phyloP scores from a whole-genome alignment of 768 basidiomycete species.

The Leucogyrophana mollusca region DNA sequence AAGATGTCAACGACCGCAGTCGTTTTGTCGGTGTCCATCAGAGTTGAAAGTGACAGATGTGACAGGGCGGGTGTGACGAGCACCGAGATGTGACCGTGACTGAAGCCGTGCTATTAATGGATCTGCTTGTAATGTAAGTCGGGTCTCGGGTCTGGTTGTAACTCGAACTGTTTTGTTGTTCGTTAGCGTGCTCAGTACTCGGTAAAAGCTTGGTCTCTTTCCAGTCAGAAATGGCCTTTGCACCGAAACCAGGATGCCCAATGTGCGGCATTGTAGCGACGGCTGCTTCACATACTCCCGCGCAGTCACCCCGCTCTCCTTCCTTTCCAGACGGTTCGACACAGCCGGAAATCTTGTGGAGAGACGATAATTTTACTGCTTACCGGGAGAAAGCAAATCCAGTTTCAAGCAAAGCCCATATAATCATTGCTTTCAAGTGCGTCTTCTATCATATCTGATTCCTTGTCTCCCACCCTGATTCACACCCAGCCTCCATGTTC shows the following conservation, averaged over 20 bases:
- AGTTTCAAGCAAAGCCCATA: constrained; percentile 70
- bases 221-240: constrained; percentile 43
- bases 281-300: constrained; percentile 41
- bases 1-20: constrained; percentile 48
- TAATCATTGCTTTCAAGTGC: constrained; percentile 76
- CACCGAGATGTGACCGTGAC: constrained; percentile 11
- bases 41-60: not conserved
- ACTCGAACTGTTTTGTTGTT: too few species aligned
- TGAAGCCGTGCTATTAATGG: constrained; percentile 2
- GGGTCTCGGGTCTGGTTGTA: too few species aligned
- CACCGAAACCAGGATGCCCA: constrained; percentile 68
- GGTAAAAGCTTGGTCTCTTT: too few species aligned
- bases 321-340: constrained; percentile 45
- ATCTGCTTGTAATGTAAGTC: not conserved
- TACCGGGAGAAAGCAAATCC: constrained; percentile 71
- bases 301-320: constrained; percentile 44
- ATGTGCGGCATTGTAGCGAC: constrained; percentile 72
- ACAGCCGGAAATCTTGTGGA: constrained; percentile 66
- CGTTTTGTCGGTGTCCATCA: constrained; percentile 12
- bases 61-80: not conserved
- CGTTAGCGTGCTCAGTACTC: too few species aligned
- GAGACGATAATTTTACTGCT: constrained; percentile 73
- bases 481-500: constrained; percentile 65
- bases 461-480: constrained; percentile 44
- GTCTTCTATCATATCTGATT: constrained; percentile 25